Conservation (phyloP, 2,329 filamentous ascomycete species). For the Claviceps quebecensis region DNA sequence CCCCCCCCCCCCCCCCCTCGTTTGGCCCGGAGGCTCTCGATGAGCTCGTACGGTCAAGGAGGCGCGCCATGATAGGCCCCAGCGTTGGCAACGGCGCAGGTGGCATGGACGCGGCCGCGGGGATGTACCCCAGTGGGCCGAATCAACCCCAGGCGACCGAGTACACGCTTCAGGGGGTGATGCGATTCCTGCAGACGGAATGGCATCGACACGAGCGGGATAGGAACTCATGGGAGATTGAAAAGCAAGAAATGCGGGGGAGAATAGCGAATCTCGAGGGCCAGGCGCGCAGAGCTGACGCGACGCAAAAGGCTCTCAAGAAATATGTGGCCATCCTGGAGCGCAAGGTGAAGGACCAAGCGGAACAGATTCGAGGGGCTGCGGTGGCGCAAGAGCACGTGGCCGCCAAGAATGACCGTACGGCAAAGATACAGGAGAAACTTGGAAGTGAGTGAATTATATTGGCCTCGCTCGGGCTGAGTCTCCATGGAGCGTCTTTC, state of each 20-base stretch:
- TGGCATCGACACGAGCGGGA: slow-evolving; percentile 98
- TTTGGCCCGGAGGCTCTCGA: slow-evolving; percentile 18
- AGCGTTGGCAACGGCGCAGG: slow-evolving; percentile 31
- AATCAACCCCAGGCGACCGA: slow-evolving; percentile 46
- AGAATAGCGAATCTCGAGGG: slow-evolving; percentile 91
- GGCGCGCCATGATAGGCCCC: slow-evolving; percentile 27
- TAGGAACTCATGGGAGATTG: slow-evolving; percentile 97
- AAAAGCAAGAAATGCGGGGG: slow-evolving; percentile 97
- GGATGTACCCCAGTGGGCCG: slow-evolving; percentile 30
- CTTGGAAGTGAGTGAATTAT: slow-evolving; percentile 30
- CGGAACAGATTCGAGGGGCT: slow-evolving; percentile 49
- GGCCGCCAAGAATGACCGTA: slow-evolving; percentile 37
- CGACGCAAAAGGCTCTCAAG: slow-evolving; percentile 75
- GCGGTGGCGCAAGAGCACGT: slow-evolving; percentile 22
- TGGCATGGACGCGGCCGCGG: slow-evolving; percentile 32
- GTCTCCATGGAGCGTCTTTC: too few relatives aligned
- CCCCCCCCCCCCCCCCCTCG: slow-evolving; percentile 6
- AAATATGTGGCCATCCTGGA: slow-evolving; percentile 86
- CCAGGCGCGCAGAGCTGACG: slow-evolving; percentile 72
- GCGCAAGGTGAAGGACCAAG: slow-evolving; percentile 72
- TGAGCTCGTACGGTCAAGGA: slow-evolving; percentile 21
- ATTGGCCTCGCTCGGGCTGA: slow-evolving; percentile 1
- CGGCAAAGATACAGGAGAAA: slow-evolving; percentile 41
- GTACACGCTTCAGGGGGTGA: slow-evolving; percentile 62
- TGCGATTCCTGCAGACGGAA: slow-evolving; percentile 98